Base-by-base conservation (phyloP, 2,329 filamentous ascomycete genomes). In the Aspergillus neotritici region DNA sequence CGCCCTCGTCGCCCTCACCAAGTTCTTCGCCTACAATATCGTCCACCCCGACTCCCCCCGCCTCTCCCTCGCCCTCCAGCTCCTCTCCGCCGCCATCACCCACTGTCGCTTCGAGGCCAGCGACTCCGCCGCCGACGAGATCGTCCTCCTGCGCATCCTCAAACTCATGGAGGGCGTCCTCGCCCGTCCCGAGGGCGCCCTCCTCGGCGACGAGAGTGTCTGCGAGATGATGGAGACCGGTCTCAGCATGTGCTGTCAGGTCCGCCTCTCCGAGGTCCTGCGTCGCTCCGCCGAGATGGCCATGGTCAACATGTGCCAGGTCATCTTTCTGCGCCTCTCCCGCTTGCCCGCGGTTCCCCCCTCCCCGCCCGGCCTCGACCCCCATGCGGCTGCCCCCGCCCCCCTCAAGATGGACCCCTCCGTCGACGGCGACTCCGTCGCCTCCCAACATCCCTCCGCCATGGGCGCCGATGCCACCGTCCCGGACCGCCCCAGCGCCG, bases 161-260 rank as follows among this genome's bases (percentile, higher is more conserved):
- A 93, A 95, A 62, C 77, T 98, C 36, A 98, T 98, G 93, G 93
- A 98, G 67, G 87, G 89, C 59, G 96, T 98, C 86, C 84, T 98
- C 57, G 94, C 90, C 12, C 87, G 93, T 0, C 87, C 90, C 0
- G 89, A 91, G 25, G 93, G 93, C 31, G 85, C 94, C 53, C 80
- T 97, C 9, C 73, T 98, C n/a, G 94, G 91, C 46, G 93, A 98
- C 58, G 91, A 97, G 70, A 97, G 91, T 61, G 89, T 98, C 9
- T 98, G 94, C 63, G 89, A 96, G 64, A 97, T 98, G 89, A 97
- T 98, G 91, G 93, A 95, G 64, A 91, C 89, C 2, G 93, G 91
- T 1, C 69, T 98, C 53, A 95, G 89, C 61, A 97, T 98, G 74
- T 98, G 93, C 72, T 98, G 91, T 51, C 90, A 97, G 61, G 81